phyloP scores from a whole-genome alignment of 768 basidiomycete genomes.

The Suillus spraguei region DNA sequence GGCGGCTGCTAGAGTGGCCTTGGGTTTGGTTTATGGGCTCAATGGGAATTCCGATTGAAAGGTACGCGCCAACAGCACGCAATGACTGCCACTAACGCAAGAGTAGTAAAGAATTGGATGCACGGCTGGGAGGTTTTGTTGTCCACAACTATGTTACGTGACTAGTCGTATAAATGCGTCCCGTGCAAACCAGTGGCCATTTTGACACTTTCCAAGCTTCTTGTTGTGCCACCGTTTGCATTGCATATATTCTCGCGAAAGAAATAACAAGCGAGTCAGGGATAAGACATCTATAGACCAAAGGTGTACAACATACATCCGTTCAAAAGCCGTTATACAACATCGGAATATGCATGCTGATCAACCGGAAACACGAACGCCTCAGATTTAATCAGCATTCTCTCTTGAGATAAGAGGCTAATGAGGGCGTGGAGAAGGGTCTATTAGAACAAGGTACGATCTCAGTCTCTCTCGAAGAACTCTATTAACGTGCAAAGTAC shows the following conservation, averaged over 20 bases:
- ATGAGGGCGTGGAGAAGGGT: too few relatives aligned
- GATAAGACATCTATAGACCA: background rate
- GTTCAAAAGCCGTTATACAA: conserved; percentile 6
- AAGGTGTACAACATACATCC: background rate
- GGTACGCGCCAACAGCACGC: background rate
- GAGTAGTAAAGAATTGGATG: background rate
- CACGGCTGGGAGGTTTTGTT: background rate
- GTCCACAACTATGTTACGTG: background rate
- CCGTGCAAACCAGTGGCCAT: background rate
- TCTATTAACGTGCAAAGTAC: too few relatives aligned
- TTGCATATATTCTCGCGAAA: background rate
- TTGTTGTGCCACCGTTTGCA: background rate
- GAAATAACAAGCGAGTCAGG: background rate
- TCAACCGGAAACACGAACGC: background rate
- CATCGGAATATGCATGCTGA: background rate
- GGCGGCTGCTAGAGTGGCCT: conserved; percentile 72
- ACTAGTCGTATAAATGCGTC: background rate
- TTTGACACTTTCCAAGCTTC: background rate
- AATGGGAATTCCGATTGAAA: background rate
- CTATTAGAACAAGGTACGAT: too few relatives aligned
- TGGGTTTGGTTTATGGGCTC: conserved; percentile 74
- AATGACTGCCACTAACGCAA: background rate
- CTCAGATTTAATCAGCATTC: background rate
- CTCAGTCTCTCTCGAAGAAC: too few relatives aligned
- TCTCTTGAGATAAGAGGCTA: too few relatives aligned